Conservation (phyloP, 306 rosid species). For the Albizia julibrissin region DNA sequence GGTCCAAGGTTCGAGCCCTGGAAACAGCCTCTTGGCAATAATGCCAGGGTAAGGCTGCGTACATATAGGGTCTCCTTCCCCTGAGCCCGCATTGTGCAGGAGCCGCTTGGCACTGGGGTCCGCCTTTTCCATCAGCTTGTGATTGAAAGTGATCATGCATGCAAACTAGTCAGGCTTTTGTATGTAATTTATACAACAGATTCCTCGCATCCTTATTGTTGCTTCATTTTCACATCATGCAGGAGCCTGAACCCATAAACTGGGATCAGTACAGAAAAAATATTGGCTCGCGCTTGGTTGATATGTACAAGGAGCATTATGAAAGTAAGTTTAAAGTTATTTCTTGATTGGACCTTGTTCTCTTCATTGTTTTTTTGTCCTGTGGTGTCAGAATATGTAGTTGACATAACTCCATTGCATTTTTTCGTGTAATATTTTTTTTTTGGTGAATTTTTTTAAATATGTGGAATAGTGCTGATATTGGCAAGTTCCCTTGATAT, state of each 20-base stretch:
- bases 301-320: conserved; percentile 95
- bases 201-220: background rate
- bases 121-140: background rate
- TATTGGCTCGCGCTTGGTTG: conserved; percentile 93
- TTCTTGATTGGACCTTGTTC: background rate
- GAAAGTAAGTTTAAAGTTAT: conserved; percentile 67
- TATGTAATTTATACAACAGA: background rate
- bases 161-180: background rate
- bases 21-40: too few relatives aligned
- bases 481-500: background rate
- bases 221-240: conserved; percentile 32
- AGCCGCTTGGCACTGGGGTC: too few relatives aligned
- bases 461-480: background rate
- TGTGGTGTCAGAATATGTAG: background rate
- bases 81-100: too few relatives aligned
- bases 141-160: background rate
- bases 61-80: too few relatives aligned
- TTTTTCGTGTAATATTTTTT: background rate
- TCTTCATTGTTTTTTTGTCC: background rate
- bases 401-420: background rate
- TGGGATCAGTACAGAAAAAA: conserved; percentile 97
- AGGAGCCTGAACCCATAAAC: conserved; percentile 98
- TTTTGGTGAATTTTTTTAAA: background rate
- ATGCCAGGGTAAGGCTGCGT: too few relatives aligned
- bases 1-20: too few relatives aligned